A percentile compares a stretch with the other conserved stretches of the same genome.
Conservation (phyloP, 345 rosid genomes). For the Arabidopsis thaliana region TAIR10.1 NC_003070.9:3461501-3462000, state of each 20-base stretch:
- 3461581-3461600: conserved; percentile 35
- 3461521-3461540: conserved; percentile 2
- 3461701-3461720: conserved; percentile 4
- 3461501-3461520: conserved; percentile 25
- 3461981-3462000: conserved; percentile 40
- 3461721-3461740: too few species aligned
- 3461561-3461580: background rate
- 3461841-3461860: background rate
- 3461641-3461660: conserved; percentile 31
- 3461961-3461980: conserved; percentile 28
- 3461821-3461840: conserved; percentile 1
- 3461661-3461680: conserved; percentile 30
- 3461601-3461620: conserved; percentile 32
- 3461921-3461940: conserved; percentile 38
- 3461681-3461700: background rate
- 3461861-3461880: background rate
- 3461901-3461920: conserved; percentile 46
- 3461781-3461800: conserved; percentile 53
- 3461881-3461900: conserved; percentile 26
- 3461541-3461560: conserved; percentile 30
- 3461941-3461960: conserved; percentile 36
- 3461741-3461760: conserved; percentile 49
- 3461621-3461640: conserved; percentile 39
- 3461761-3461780: conserved; percentile 55
- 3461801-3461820: conserved; percentile 62